phyloP scores from a whole-genome alignment of 108 stramenopile genomes.

The Nitzschia sp. region DNA sequence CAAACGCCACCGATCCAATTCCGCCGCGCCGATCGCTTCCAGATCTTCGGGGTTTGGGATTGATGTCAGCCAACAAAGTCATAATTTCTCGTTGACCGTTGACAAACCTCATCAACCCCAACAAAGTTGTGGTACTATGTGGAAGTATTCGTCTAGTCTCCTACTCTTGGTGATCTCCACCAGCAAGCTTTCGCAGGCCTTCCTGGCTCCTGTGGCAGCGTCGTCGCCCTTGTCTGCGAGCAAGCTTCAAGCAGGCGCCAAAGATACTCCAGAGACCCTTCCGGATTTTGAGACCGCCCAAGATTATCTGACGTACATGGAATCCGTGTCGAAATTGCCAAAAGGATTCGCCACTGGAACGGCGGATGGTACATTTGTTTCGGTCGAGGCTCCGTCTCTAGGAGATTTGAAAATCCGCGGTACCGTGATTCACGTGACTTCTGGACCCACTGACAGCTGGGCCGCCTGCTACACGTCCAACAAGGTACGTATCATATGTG shows the following conservation, averaged over 20 bases:
- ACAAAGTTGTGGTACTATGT: background rate
- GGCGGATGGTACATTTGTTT: constrained; percentile 76
- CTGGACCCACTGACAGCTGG: constrained; percentile 87
- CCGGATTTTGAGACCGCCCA: constrained; percentile 64
- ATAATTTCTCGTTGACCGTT: no score
- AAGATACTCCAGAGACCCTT: constrained; percentile 56
- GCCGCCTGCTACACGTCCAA: constrained; percentile 86
- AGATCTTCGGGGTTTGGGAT: no score
- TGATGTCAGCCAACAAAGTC: no score
- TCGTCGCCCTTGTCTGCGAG: background rate
- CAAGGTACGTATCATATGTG: constrained; percentile 49
- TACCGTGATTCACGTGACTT: constrained; percentile 83
- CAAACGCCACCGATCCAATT: background rate
- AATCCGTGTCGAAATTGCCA: constrained; percentile 60
- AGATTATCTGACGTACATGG: constrained; percentile 67
- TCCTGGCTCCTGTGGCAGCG: background rate
- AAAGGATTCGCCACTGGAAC: constrained; percentile 82
- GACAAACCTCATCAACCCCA: no score
- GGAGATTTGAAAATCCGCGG: constrained; percentile 75
- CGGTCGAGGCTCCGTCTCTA: constrained; percentile 77
- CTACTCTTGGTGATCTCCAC: background rate
- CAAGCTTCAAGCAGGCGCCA: background rate
- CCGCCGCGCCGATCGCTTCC: no score
- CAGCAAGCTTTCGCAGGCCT: constrained; percentile 7
- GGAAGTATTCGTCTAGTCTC: background rate